Evolutionary conservation across 2,329 filamentous ascomycete genomes (phyloP), one percentile per base, ranked within the genome.

Genomic region (Aspergillaceae sp.): DNA sequence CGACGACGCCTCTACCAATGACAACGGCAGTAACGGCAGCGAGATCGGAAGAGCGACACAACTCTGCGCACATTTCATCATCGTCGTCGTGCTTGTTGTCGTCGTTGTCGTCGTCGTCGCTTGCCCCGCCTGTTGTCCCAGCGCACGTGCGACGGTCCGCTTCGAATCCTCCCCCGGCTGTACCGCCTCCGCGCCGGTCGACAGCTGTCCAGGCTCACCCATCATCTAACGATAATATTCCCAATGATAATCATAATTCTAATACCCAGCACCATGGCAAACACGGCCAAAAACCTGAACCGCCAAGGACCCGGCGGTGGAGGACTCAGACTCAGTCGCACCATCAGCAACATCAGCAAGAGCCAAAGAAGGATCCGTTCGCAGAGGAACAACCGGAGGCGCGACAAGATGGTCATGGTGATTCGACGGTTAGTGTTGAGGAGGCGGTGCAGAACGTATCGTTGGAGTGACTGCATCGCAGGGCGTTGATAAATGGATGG

Each of bases 291-390:
- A 66, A 64, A 43, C 66, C 66, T 0, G 61, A 64, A 37, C 66
- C 66, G 1, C 70, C 70, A 7, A 69, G 64, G 48, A 62, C 69
- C 4, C 65, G 70, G 29, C 67, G 70, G 19, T 70, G 59, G 57
- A 65, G 66, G 6, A 58, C 64, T 41, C 48, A 57, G 41, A 57
- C 57, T 46, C 53, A 61, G 46, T 42, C 55, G 42, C 52, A 57
- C 11, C 11, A 48, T 50, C 54, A 34, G 54, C 62, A 45, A 56
- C 58, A 2, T 2, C 58, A 56, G 42, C 47, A 9, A 51, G 51
- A 46, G 51, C 41, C 35, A 48, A 48, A 35, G 51, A 46, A 32
- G 40, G 46, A 37, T 44, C 48, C 11, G 38, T 27, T 28, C 2
- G 4, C 5, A 3, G 40, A 41, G 42, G 8, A 35, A 10, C 10